These are phyloP conservation scores for Dendrostoma leiphaemia DNA, from an alignment of 2,329 filamentous ascomycete genomes.

Conservation along the genomic window DNA sequence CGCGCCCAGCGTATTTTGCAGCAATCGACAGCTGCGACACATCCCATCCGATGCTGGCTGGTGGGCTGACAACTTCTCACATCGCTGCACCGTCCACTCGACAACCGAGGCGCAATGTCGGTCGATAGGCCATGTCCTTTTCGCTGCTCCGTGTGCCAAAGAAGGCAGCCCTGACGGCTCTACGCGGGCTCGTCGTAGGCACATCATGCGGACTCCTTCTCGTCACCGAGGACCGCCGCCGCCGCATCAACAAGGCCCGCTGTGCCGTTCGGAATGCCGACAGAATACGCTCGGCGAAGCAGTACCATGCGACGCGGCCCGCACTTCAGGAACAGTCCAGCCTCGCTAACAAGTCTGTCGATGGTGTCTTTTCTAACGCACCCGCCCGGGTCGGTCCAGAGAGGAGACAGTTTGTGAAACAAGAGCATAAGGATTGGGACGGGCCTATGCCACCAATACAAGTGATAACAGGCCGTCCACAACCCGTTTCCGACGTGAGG, in stretches of 20 bases:
- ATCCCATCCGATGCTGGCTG: neutral
- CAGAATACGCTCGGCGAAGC: slow-evolving; percentile 35
- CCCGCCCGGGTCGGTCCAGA: no score
- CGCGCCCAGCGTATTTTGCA: neutral
- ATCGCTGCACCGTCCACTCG: slow-evolving; percentile 10
- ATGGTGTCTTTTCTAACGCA: neutral
- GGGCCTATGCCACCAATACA: neutral
- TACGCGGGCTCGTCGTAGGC: slow-evolving; percentile 42
- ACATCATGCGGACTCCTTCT: slow-evolving; percentile 44
- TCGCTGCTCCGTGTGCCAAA: slow-evolving; percentile 41
- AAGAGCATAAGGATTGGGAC: neutral
- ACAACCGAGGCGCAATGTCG: slow-evolving; percentile 19
- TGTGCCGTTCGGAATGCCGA: slow-evolving; percentile 38
- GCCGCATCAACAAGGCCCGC: slow-evolving; percentile 40
- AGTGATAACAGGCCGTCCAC: neutral
- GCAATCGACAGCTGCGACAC: neutral
- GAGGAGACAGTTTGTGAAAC: neutral
- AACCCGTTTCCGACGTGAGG: neutral
- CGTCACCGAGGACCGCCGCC: slow-evolving; percentile 43
- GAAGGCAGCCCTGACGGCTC: slow-evolving; percentile 42
- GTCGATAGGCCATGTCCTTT: slow-evolving; percentile 27
- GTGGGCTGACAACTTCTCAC: slow-evolving; percentile 2
- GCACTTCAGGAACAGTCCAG: slow-evolving; percentile 14
- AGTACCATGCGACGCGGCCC: slow-evolving; percentile 34
- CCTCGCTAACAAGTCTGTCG: neutral